Conservation (phyloP, 2,329 filamentous ascomycete genomes). For the Diaporthe ilicicola region DNA sequence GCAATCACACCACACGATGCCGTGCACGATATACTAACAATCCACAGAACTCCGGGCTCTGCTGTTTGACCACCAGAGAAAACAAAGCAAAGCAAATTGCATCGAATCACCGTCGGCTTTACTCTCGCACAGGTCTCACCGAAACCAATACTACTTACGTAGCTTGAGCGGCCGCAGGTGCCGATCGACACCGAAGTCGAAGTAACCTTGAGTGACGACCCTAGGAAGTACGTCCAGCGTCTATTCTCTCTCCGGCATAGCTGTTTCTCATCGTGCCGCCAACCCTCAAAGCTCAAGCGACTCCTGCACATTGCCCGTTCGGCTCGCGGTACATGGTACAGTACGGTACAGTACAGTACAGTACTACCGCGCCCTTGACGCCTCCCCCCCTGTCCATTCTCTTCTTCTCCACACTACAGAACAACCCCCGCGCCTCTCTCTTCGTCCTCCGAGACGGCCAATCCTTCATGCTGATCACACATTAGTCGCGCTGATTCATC, state of each 20-base stretch:
- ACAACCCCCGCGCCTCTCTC: constrained; percentile 24
- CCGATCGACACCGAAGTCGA: constrained; percentile 31
- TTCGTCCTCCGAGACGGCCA: constrained; percentile 27
- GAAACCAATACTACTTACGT: constrained; percentile 19
- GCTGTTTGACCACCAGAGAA: neutral
- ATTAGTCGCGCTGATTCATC: constrained; percentile 34
- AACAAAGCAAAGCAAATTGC: constrained; percentile 8
- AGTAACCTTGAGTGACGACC: constrained; percentile 25
- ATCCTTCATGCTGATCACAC: constrained; percentile 33
- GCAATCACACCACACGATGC: neutral
- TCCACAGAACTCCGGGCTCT: neutral
- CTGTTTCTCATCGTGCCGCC: constrained; percentile 10
- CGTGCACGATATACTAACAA: neutral
- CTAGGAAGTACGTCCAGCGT: constrained; percentile 25
- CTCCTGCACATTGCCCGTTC: neutral
- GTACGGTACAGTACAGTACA: constrained; percentile 1
- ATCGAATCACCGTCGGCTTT: constrained; percentile 30
- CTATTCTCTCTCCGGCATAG: constrained; percentile 27
- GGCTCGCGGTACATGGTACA: constrained; percentile 20
- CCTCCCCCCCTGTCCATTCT: constrained; percentile 19
- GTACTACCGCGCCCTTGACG: constrained; percentile 21
- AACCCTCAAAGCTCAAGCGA: constrained; percentile 6
- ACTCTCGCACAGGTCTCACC: constrained; percentile 31
- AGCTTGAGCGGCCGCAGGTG: constrained; percentile 32
- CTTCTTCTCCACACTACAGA: constrained; percentile 26